Evolutionary conservation across 495 filamentous ascomycete genomes (phyloP).

Genomic region (Rusavskia elegans): DNA sequence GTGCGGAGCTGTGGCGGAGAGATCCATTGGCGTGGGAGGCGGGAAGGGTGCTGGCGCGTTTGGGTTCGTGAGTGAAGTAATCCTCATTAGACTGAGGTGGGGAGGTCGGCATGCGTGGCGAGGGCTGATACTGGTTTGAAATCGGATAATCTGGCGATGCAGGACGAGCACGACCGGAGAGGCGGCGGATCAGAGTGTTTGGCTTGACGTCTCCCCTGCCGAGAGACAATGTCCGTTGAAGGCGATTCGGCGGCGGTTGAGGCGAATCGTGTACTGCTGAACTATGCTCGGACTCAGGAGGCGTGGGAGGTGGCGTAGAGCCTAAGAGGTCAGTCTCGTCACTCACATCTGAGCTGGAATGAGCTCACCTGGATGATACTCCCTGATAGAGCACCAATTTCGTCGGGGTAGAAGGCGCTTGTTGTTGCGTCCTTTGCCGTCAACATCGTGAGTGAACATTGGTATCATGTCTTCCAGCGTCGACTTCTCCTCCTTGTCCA

Average conservation of each 20-base stretch:
- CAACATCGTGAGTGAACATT: slow-evolving; percentile 75
- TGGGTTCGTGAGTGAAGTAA: slow-evolving; percentile 19
- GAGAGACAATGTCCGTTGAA: slow-evolving; percentile 47
- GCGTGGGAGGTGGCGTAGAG: slow-evolving; percentile 52
- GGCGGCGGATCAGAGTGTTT: slow-evolving; percentile 39
- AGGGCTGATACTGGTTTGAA: slow-evolving; percentile 27
- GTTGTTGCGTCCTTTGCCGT: slow-evolving; percentile 79
- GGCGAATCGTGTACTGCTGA: slow-evolving; percentile 21
- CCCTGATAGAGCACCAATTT: slow-evolving; percentile 82
- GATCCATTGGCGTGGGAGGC: slow-evolving; percentile 1
- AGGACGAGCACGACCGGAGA: slow-evolving; percentile 24
- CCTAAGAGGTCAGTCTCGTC: slow-evolving; percentile 11
- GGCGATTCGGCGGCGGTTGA: slow-evolving; percentile 25
- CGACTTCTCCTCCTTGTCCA: slow-evolving; percentile 33
- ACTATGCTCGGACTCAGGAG: slow-evolving; percentile 25
- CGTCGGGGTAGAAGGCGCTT: slow-evolving; percentile 76
- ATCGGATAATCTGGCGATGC: slow-evolving; percentile 16
- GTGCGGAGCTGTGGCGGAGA: slow-evolving; percentile 8
- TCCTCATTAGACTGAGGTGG: slow-evolving; percentile 16
- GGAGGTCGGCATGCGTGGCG: slow-evolving; percentile 16
- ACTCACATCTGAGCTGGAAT: slow-evolving; percentile 3
- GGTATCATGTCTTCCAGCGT: slow-evolving; percentile 91
- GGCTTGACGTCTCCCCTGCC: slow-evolving; percentile 35
- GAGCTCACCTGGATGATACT: slow-evolving; percentile 52
- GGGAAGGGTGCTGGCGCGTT: slow-evolving; percentile 4